phyloP scores from a whole-genome alignment of 768 basidiomycete genomes.

The Leccinellum albellum region DNA sequence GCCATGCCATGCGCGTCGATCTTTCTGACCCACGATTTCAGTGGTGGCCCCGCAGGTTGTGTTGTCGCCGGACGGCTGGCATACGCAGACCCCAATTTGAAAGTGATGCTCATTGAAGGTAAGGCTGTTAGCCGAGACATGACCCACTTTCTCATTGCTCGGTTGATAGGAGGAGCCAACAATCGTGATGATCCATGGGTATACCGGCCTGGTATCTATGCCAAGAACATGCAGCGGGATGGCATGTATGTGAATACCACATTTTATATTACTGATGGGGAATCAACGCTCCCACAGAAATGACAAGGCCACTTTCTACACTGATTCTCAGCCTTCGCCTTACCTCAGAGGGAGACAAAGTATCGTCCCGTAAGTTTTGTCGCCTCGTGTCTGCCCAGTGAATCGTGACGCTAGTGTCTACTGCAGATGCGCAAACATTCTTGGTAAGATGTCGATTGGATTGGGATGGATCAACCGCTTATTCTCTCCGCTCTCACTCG shows the following conservation, averaged over 20 bases:
- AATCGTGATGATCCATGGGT: conserved; percentile 76
- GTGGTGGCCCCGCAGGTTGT: conserved; percentile 64
- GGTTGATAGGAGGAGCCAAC: conserved; percentile 54
- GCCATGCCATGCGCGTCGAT: background rate
- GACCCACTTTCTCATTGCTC: background rate
- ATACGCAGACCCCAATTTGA: conserved; percentile 66
- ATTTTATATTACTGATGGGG: background rate
- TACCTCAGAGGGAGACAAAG: conserved; percentile 59
- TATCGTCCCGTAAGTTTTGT: conserved; percentile 58
- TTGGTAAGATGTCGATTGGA: conserved; percentile 34
- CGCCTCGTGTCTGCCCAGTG: background rate
- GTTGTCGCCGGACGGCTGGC: conserved; percentile 68
- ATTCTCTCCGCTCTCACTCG: background rate
- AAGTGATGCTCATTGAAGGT: conserved; percentile 77
- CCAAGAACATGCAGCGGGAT: conserved; percentile 67
- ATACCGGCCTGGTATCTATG: conserved; percentile 66
- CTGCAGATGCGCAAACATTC: conserved; percentile 60
- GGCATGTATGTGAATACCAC: conserved; percentile 47
- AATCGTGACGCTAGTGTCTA: background rate
- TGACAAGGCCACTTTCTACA: conserved; percentile 72
- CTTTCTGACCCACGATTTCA: conserved; percentile 16
- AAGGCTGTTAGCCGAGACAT: background rate
- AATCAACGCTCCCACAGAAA: conserved; percentile 41
- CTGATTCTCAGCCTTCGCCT: conserved; percentile 54
- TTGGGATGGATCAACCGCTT: background rate